phyloP scores from a whole-genome alignment of 2,329 filamentous ascomycete genomes.

The Byssoonygena ceratinophila region DNA sequence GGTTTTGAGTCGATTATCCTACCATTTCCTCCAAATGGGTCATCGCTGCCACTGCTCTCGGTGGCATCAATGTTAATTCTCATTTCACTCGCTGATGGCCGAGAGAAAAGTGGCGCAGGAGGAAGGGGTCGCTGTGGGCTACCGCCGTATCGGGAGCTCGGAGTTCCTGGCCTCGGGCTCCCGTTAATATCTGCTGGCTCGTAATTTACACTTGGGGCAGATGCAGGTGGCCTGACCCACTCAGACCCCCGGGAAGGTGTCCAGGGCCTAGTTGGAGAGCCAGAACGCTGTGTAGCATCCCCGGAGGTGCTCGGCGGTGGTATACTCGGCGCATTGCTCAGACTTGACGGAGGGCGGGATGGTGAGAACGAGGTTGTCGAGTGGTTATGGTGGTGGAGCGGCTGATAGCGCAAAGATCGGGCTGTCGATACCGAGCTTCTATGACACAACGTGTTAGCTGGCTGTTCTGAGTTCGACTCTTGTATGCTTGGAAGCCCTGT shows the following conservation, averaged over 20 bases:
- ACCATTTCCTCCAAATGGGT: slow-evolving; percentile 55
- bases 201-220: slow-evolving; percentile 54
- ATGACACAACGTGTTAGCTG: slow-evolving; percentile 19
- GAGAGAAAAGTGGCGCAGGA: slow-evolving; percentile 73
- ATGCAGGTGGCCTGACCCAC: slow-evolving; percentile 59
- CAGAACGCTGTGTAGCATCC: slow-evolving; percentile 28
- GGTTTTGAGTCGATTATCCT: slow-evolving; percentile 40
- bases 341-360: slow-evolving; percentile 35
- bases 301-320: slow-evolving; percentile 30
- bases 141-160: slow-evolving; percentile 76
- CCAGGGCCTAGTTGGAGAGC: slow-evolving; percentile 42
- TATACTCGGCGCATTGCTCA: slow-evolving; percentile 34
- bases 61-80: slow-evolving; percentile 43
- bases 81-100: slow-evolving; percentile 31
- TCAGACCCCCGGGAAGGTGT: slow-evolving; percentile 49
- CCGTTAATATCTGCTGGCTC: slow-evolving; percentile 85
- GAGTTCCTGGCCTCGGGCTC: slow-evolving; percentile 78
- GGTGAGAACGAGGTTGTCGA: slow-evolving; percentile 25
- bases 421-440: slow-evolving; percentile 21
- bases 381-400: slow-evolving; percentile 24
- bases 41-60: slow-evolving; percentile 56
- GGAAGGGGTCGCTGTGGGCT: slow-evolving; percentile 80
- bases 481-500: slow-evolving; percentile 15
- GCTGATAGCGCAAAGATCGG: slow-evolving; percentile 26
- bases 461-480: slow-evolving; percentile 20